Evolutionary conservation across 2,329 filamentous ascomycete genomes (phyloP), one percentile per base, ranked within the genome.

Genomic region (Aspergillus pseudoterreus): DNA sequence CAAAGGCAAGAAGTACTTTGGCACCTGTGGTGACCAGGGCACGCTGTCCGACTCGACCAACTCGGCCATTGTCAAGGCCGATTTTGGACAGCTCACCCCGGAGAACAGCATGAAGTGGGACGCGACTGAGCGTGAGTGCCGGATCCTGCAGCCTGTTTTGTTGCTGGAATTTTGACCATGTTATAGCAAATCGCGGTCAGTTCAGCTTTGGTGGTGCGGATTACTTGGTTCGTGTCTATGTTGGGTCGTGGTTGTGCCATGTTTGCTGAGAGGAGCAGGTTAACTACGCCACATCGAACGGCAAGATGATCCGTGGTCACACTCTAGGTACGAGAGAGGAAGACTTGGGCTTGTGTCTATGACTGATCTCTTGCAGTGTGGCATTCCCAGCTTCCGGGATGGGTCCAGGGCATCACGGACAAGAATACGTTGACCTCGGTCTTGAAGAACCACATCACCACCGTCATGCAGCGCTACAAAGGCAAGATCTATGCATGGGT

Each of bases 21-120:
- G 85, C 57, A 78, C 78, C 12, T 80, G 84, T 63, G 74, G 63
- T 6, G 78, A 84, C 63, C 76, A 75, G 53, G 63, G 65, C 12
- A 75, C 72, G 6, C 70, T 89, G 43, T 80, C 66, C 12, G 82
- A 83, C 41, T 79, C 86, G 54, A 68, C 82, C 63, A 78, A 78
- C 47, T 84, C 87, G 67, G 81, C 88, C 57, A 76, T 78, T 53
- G 76, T 80, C 56, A 51, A 51, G n/a, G 58, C 81, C 80, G 80
- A 86, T 62, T 87, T 87, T 59, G 84, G 84, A 36, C 78, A 82
- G 65, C 72, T 86, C 32, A 85, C 84, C 0, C 82, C 83, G 0
- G 81, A 80, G 53, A 87, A 88, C 64, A 78, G 78, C 4, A 81
- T 84, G 70, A 82, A 83, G 74, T 88, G 83, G 83, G 76, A 83